Evolutionary conservation across 2,329 filamentous ascomycete species (phyloP).

Genomic region (Talaromyces islandicus): DNA sequence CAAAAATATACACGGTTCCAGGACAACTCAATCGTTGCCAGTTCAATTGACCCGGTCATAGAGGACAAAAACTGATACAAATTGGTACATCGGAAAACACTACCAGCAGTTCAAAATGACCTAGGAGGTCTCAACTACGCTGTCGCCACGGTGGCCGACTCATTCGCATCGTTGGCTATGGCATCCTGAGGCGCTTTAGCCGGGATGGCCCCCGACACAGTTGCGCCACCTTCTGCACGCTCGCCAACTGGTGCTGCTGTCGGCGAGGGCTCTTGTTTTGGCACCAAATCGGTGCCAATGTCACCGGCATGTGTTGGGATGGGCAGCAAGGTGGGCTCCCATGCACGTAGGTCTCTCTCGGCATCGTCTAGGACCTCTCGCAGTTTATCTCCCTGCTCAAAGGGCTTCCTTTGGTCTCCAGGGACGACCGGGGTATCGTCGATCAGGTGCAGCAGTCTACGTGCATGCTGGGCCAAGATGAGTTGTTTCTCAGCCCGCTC

Average conservation of each 20-base stretch:
- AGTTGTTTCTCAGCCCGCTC: slow-evolving; percentile 97
- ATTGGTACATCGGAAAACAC: not conserved
- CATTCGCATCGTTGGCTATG: slow-evolving; percentile 3
- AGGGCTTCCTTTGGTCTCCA: slow-evolving; percentile 68
- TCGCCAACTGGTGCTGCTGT: not conserved
- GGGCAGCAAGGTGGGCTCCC: slow-evolving; percentile 55
- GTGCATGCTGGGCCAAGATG: slow-evolving; percentile 84
- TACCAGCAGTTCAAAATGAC: not conserved
- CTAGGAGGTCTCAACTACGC: not conserved
- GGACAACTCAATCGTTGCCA: not conserved
- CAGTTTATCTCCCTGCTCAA: slow-evolving; percentile 60
- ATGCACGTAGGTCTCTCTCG: slow-evolving; percentile 77
- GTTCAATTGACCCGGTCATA: no score
- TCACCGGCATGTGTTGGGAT: slow-evolving; percentile 45
- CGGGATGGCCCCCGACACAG: not conserved
- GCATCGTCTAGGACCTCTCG: slow-evolving; percentile 87
- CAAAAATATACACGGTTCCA: not conserved
- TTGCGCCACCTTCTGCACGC: not conserved
- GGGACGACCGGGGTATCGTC: slow-evolving; percentile 88
- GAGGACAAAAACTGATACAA: not conserved
- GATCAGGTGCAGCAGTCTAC: slow-evolving; percentile 74
- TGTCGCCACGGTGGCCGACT: slow-evolving; percentile 2
- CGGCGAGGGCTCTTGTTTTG: slow-evolving; percentile 11
- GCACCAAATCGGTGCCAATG: slow-evolving; percentile 39
- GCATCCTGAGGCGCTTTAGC: slow-evolving; percentile 6